Evolutionary conservation across 2,329 filamentous ascomycete species (phyloP).

Genomic region (Arthrinium phaeospermum): DNA sequence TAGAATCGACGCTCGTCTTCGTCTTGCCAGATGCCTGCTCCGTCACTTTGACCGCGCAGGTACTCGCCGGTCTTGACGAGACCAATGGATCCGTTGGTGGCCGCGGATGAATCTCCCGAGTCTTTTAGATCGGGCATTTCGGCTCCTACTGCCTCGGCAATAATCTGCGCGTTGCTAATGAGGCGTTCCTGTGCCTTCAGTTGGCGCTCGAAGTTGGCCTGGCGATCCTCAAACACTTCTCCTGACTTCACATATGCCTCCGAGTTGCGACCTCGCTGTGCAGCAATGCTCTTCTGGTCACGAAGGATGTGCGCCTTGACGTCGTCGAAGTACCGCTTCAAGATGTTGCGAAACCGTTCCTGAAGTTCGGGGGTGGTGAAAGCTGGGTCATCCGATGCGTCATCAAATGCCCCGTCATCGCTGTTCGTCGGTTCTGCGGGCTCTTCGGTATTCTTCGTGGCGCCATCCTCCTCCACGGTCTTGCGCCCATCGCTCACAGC

Average conservation of each 20-base stretch:
- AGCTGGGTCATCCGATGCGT: constrained; percentile 67
- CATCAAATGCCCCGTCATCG: constrained; percentile 47
- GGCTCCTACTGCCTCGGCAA: constrained; percentile 84
- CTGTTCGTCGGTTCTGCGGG: constrained; percentile 57
- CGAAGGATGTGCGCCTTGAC: constrained; percentile 86
- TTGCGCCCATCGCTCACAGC: constrained; percentile 79
- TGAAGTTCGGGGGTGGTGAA: constrained; percentile 79
- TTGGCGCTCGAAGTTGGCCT: constrained; percentile 93
- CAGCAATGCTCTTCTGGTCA: constrained; percentile 88
- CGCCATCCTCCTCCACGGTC: constrained; percentile 80
- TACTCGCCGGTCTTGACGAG: constrained; percentile 95
- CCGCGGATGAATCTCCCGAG: constrained; percentile 71
- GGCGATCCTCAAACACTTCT: constrained; percentile 96
- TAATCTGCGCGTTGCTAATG: constrained; percentile 84
- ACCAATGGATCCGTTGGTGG: constrained; percentile 80
- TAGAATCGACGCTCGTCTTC: constrained; percentile 98
- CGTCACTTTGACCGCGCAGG: constrained; percentile 85
- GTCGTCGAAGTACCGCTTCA: constrained; percentile 90
- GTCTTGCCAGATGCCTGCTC: constrained; percentile 96
- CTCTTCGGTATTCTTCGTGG: constrained; percentile 57
- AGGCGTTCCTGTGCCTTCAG: constrained; percentile 91
- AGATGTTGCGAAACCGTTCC: constrained; percentile 83
- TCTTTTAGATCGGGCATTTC: constrained; percentile 96
- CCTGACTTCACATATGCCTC: constrained; percentile 98
- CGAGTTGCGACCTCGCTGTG: constrained; percentile 91